phyloP scores from a whole-genome alignment of 192 early-diverging fungal genomes.

The Dissophora ornata region DNA sequence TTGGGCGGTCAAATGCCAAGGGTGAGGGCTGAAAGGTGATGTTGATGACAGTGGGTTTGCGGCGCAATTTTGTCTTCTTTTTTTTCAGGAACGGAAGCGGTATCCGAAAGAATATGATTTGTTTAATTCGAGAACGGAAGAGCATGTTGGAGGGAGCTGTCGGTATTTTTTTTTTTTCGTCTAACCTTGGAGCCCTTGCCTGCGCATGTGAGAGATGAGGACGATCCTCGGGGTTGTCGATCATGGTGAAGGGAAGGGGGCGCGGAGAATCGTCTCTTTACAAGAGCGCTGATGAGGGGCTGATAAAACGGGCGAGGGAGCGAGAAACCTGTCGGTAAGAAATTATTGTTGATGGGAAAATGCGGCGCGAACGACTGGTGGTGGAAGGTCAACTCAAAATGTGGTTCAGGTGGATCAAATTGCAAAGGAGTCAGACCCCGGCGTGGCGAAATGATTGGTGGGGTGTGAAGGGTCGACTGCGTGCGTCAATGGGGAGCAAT shows the following conservation, averaged over 20 bases:
- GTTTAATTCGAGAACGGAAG: too few species aligned
- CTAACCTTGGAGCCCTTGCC: background rate
- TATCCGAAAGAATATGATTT: conserved; percentile 21
- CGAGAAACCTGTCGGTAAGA: background rate
- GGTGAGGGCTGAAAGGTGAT: background rate
- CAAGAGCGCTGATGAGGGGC: too few species aligned
- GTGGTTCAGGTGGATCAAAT: background rate
- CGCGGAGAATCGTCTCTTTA: too few species aligned
- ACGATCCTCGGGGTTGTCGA: background rate
- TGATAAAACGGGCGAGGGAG: background rate
- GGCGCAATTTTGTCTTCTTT: background rate
- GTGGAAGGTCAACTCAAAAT: background rate
- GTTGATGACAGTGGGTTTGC: background rate
- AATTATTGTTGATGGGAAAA: background rate
- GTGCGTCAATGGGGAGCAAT: too few species aligned
- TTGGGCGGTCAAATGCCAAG: too few species aligned
- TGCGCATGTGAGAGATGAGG: background rate
- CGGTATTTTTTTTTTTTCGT: background rate
- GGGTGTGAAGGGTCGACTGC: too few species aligned
- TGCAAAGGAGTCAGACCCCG: too few species aligned
- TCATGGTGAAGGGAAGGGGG: background rate
- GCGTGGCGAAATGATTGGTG: too few species aligned
- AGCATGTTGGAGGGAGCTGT: too few species aligned
- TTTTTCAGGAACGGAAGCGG: conserved; percentile 17
- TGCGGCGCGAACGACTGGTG: background rate